phyloP scores from a whole-genome alignment of 148 eudicot genomes.

The Nyssa sinensis region DNA sequence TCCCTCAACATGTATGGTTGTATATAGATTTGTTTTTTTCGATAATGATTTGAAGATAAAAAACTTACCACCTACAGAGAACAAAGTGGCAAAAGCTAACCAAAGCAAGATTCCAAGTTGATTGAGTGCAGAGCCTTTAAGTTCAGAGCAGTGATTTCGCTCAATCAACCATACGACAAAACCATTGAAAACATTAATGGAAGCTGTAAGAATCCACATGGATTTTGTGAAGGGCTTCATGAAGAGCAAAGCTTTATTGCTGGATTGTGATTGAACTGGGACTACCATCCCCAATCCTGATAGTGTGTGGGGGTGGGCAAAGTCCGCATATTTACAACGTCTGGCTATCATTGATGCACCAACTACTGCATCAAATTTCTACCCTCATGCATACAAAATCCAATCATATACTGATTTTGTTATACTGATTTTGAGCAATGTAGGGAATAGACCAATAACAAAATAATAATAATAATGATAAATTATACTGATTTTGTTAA shows the following conservation, averaged over 20 bases:
- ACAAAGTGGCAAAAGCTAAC: conserved; percentile 18
- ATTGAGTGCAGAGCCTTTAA: conserved; percentile 19
- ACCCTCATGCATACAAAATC: background rate
- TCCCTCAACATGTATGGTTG: no score
- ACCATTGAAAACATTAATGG: conserved; percentile 23
- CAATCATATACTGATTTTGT: no score
- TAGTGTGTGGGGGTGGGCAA: conserved; percentile 24
- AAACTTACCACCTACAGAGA: conserved; percentile 21
- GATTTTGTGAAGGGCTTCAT: no score
- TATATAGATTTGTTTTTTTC: no score
- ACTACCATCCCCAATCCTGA: conserved; percentile 25
- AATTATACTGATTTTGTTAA: no score
- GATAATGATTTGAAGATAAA: background rate
- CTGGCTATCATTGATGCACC: conserved; percentile 23
- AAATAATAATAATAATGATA: no score
- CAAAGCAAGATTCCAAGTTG: conserved; percentile 25
- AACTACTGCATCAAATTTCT: conserved; percentile 22
- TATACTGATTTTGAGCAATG: no score
- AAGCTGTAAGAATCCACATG: conserved; percentile 22
- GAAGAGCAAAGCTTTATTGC: no score
- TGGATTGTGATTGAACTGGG: conserved; percentile 16
- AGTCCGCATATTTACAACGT: conserved; percentile 26
- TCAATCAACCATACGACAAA: conserved; percentile 31
- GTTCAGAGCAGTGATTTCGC: conserved; percentile 15
- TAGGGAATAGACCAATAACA: no score